Evolutionary conservation across 345 rosid genomes (phyloP).

Genomic region (Physaria fendleri): DNA sequence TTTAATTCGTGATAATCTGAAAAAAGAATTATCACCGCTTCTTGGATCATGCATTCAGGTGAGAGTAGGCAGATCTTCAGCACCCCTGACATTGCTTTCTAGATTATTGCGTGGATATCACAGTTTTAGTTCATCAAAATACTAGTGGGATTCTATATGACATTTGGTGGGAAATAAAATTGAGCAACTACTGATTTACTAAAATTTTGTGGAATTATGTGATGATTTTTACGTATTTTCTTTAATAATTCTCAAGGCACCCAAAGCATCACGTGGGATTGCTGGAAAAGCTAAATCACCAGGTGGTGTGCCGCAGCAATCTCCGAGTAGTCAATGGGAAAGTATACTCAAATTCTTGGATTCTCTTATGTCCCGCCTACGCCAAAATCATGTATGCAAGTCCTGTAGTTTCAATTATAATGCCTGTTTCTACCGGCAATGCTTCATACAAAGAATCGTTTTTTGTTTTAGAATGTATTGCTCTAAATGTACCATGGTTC

Average conservation of each 20-base stretch:
- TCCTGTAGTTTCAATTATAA: not conserved
- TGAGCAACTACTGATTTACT: not conserved
- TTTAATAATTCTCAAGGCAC: constrained; percentile 50
- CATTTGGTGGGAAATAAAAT: not conserved
- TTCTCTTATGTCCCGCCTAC: constrained; percentile 69
- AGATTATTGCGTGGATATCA: constrained; percentile 3
- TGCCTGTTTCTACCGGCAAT: constrained; percentile 2
- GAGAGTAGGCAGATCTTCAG: constrained; percentile 14
- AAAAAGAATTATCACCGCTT: constrained; percentile 83
- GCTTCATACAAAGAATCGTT: not conserved
- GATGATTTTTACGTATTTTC: not conserved
- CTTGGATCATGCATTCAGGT: constrained; percentile 88
- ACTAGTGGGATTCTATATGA: not conserved
- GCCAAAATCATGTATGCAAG: constrained; percentile 73
- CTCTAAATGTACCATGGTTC: too few species aligned
- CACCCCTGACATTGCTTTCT: not conserved
- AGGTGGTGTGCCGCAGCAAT: constrained; percentile 51
- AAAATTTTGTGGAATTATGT: not conserved
- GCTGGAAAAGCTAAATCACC: constrained; percentile 84
- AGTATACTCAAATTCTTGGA: constrained; percentile 86
- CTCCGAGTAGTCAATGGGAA: constrained; percentile 75
- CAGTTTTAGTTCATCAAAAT: not conserved
- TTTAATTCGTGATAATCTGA: constrained; percentile 88
- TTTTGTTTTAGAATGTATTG: not conserved
- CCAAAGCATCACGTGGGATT: constrained; percentile 62